These are phyloP conservation scores for Talaromyces islandicus DNA, from an alignment of 2,329 filamentous ascomycete species.

Conservation along the genomic window DNA sequence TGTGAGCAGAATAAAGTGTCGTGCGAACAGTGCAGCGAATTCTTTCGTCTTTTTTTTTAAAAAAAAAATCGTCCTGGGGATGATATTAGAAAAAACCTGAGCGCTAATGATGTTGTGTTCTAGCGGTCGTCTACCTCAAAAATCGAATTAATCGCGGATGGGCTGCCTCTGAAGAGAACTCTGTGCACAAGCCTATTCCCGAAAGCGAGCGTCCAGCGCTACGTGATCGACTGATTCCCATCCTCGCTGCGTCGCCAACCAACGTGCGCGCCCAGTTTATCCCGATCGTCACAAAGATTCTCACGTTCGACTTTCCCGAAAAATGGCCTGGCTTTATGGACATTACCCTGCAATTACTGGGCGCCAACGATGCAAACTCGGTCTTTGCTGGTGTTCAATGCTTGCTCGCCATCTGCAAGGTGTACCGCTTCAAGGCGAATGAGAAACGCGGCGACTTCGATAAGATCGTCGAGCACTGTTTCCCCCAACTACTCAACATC, in stretches of 20 bases:
- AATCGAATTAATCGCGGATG: conserved; percentile 93
- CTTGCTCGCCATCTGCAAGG: conserved; percentile 86
- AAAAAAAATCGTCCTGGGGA: background rate
- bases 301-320: conserved; percentile 90
- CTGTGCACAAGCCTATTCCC: conserved; percentile 64
- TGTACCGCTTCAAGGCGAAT: conserved; percentile 88
- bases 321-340: conserved; percentile 94
- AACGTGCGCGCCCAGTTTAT: conserved; percentile 88
- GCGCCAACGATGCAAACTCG: conserved; percentile 76
- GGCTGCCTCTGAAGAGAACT: conserved; percentile 69
- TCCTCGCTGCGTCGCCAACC: conserved; percentile 73
- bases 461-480: conserved; percentile 85
- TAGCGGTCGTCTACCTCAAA: conserved; percentile 96
- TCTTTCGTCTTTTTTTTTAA: conserved; percentile 2
- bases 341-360: conserved; percentile 81
- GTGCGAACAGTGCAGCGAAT: background rate
- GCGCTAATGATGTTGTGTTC: conserved; percentile 4
- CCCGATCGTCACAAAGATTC: conserved; percentile 89
- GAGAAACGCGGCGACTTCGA: conserved; percentile 82
- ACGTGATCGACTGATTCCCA: conserved; percentile 79
- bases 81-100: background rate
- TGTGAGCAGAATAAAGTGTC: background rate
- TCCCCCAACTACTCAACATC: conserved; percentile 79
- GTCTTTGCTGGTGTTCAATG: conserved; percentile 94
- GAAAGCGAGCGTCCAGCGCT: conserved; percentile 87